These are phyloP conservation scores for Candida caryicola DNA, from an alignment of 805 yeast genomes.

Conservation along the genomic window DNA sequence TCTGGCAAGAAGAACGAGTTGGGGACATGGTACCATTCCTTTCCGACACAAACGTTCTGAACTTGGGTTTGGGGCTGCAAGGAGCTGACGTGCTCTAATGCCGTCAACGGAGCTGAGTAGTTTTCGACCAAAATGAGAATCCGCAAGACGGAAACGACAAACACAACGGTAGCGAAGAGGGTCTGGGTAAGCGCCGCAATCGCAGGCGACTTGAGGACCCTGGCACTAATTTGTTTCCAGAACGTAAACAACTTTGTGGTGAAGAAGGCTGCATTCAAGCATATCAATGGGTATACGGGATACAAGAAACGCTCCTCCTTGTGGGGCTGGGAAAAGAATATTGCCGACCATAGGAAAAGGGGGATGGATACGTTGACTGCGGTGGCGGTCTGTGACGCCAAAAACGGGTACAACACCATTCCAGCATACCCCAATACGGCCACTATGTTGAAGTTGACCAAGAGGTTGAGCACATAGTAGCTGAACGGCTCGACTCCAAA, in stretches of 20 bases:
- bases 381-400: conserved; percentile 14
- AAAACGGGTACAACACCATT: conserved; percentile 22
- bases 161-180: conserved; percentile 31
- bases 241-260: conserved; percentile 16
- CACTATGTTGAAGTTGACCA: conserved; percentile 69
- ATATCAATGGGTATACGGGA: conserved; percentile 73
- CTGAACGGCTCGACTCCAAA: conserved; percentile 82
- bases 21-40: conserved; percentile 95
- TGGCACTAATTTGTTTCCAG: conserved; percentile 4
- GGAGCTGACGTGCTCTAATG: conserved; percentile 9
- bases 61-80: conserved; percentile 3
- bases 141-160: conserved; percentile 42
- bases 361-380: conserved; percentile 36
- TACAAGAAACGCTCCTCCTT: conserved; percentile 91
- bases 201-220: not conserved
- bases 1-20: conserved; percentile 78
- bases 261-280: conserved; percentile 59
- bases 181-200: conserved; percentile 10
- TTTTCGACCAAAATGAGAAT: conserved; percentile 59
- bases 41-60: conserved; percentile 77
- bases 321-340: conserved; percentile 78
- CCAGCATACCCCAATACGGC: conserved; percentile 43
- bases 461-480: conserved; percentile 67
- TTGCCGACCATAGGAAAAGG: conserved; percentile 58
- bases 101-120: conserved; percentile 66